Conservation (phyloP, 2,329 filamentous ascomycete genomes). For the Cordyceps fumosorosea region DNA sequence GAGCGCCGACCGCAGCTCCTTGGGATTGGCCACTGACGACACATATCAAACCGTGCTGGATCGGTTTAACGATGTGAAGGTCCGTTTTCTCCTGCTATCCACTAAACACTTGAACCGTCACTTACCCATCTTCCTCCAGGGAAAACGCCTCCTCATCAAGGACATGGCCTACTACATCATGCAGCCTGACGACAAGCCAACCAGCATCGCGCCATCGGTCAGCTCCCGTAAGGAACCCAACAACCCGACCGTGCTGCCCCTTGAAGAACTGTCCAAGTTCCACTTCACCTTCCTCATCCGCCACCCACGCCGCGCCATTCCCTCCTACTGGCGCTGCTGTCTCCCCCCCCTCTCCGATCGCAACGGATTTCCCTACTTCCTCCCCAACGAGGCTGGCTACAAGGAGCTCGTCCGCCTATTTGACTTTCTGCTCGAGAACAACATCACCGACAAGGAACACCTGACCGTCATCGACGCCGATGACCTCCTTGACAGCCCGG, state of each 20-base stretch:
- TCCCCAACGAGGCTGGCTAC: slow-evolving; percentile 85
- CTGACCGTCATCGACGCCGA: slow-evolving; percentile 91
- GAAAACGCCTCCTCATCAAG: slow-evolving; percentile 94
- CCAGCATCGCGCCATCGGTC: slow-evolving; percentile 74
- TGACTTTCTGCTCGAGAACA: slow-evolving; percentile 67
- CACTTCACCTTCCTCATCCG: slow-evolving; percentile 97
- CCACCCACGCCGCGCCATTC: slow-evolving; percentile 84
- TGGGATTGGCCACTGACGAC: slow-evolving; percentile 56
- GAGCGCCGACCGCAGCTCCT: slow-evolving; percentile 44
- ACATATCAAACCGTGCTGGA: slow-evolving; percentile 76
- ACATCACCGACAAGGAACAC: slow-evolving; percentile 63
- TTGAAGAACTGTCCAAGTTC: slow-evolving; percentile 67
- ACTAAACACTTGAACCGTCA: slow-evolving; percentile 3
- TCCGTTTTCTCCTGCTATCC: slow-evolving; percentile 34
- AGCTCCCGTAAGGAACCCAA: slow-evolving; percentile 53
- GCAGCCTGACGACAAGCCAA: slow-evolving; percentile 61
- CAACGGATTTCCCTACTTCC: slow-evolving; percentile 82
- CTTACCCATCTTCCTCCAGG: slow-evolving; percentile 42
- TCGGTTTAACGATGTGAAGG: slow-evolving; percentile 66
- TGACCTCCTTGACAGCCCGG: slow-evolving; percentile 81
- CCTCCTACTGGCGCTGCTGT: slow-evolving; percentile 91
- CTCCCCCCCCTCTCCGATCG: slow-evolving; percentile 75
- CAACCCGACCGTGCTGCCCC: slow-evolving; percentile 82
- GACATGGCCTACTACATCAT: slow-evolving; percentile 93
- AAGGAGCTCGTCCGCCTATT: slow-evolving; percentile 80